Percentiles rank a stretch among this genome's conserved stretches.
These are phyloP conservation scores for Acanthamoeba lenticulata DNA, from an alignment of 208 protist genomes.

Conservation along the genomic window DNA sequence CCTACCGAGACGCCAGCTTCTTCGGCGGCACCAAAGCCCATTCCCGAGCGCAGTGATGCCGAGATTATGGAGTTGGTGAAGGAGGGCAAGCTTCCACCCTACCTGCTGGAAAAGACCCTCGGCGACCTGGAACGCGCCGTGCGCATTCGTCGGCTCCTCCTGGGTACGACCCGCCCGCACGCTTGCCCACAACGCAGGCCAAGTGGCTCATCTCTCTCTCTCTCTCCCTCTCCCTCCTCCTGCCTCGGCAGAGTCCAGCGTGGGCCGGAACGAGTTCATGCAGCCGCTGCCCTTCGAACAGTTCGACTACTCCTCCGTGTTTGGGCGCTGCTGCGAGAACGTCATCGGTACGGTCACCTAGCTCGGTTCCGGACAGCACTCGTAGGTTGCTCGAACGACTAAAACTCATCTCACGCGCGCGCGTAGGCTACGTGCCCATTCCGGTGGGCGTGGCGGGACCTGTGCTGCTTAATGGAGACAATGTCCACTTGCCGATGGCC, in stretches of 20 bases:
- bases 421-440: conserved; percentile 94
- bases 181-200: too few relatives aligned
- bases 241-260: background rate
- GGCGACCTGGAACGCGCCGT: conserved; percentile 66
- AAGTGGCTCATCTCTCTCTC: background rate
- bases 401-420: background rate
- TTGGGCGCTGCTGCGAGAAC: conserved; percentile 96
- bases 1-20: background rate
- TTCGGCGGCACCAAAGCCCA: background rate
- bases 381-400: background rate
- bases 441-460: conserved; percentile 96
- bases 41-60: conserved; percentile 49
- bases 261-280: conserved; percentile 32
- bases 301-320: conserved; percentile 92
- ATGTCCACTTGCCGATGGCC: conserved; percentile 95
- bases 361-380: background rate
- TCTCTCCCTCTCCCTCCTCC: background rate
- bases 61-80: conserved; percentile 56
- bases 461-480: conserved; percentile 92
- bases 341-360: conserved; percentile 86
- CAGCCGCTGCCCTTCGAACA: conserved; percentile 88
- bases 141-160: conserved; percentile 1
- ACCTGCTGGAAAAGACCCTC: conserved; percentile 70
- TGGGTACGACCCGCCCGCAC: background rate
- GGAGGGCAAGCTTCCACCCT: conserved; percentile 17